phyloP scores from a whole-genome alignment of 371 early-diverging fungal genomes.

The Paraphysoderma sedebokerense region DNA sequence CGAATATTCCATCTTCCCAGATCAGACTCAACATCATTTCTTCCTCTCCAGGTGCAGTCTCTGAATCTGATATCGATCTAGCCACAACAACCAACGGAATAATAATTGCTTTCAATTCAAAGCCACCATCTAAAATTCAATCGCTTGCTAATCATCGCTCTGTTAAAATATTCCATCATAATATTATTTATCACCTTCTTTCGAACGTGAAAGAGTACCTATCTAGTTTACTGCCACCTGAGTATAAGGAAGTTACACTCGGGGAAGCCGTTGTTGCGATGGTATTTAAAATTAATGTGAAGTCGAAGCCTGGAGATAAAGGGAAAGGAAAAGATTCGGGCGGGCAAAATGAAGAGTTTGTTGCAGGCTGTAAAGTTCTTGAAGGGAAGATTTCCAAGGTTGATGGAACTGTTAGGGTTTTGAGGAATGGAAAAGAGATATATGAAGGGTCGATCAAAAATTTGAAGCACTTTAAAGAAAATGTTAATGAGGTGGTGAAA shows the following conservation, averaged over 20 bases:
- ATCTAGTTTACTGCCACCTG: constrained; percentile 61
- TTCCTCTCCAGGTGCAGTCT: constrained; percentile 68
- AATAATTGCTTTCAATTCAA: constrained; percentile 77
- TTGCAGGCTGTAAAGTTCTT: constrained; percentile 76
- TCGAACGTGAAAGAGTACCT: constrained; percentile 67
- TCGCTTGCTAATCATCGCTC: constrained; percentile 36
- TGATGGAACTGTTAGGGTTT: constrained; percentile 39
- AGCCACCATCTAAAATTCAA: constrained; percentile 51
- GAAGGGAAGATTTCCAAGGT: constrained; percentile 44
- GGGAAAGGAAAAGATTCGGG: too few relatives aligned
- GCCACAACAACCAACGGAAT: constrained; percentile 16
- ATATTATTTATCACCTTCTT: constrained; percentile 76
- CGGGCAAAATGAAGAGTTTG: constrained; percentile 27
- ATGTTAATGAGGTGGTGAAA: constrained; percentile 2
- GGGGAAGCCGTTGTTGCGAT: constrained; percentile 79
- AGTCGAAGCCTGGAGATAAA: too few relatives aligned
- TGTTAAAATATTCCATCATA: constrained; percentile 46
- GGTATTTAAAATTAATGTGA: constrained; percentile 55
- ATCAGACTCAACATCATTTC: constrained; percentile 52
- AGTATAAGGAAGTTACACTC: constrained; percentile 45
- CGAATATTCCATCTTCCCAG: constrained; percentile 56
- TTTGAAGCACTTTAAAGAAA: constrained; percentile 11
- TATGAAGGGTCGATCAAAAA: constrained; percentile 44
- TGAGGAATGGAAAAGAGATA: constrained; percentile 42
- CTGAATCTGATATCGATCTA: constrained; percentile 52